phyloP scores from a whole-genome alignment of 192 early-diverging fungal species.

The Kappamyces sp. region DNA sequence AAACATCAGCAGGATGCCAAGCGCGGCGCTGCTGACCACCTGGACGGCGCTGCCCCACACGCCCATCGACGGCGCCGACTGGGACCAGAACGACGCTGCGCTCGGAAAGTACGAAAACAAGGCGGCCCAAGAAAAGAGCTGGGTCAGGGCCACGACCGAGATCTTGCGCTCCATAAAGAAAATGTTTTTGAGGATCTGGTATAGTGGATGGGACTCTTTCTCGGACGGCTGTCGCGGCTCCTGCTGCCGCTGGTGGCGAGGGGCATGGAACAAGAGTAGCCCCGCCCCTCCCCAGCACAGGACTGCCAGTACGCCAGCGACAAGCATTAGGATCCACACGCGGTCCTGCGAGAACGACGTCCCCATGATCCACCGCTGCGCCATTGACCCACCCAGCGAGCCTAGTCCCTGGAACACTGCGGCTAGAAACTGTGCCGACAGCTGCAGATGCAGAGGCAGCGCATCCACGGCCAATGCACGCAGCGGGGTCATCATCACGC shows the following conservation, averaged over 20 bases:
- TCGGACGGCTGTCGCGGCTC: too few relatives aligned
- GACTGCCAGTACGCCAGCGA: too few relatives aligned
- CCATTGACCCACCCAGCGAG: conserved; percentile 3
- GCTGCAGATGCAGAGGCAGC: conserved; percentile 15
- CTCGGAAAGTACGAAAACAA: conserved; percentile 22
- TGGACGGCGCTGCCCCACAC: background rate
- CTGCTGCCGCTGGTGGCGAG: too few relatives aligned
- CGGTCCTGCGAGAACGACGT: too few relatives aligned
- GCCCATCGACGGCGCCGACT: too few relatives aligned
- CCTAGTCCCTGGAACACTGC: conserved; percentile 21
- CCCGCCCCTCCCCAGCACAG: too few relatives aligned
- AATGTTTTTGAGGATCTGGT: conserved; percentile 2
- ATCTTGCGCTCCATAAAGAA: conserved; percentile 15
- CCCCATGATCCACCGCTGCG: too few relatives aligned
- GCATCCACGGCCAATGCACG: conserved; percentile 19
- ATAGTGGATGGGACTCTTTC: too few relatives aligned
- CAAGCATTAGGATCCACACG: too few relatives aligned
- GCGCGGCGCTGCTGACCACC: background rate
- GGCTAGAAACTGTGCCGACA: conserved; percentile 18
- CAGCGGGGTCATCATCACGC: conserved; percentile 25
- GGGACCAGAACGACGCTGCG: conserved; percentile 13
- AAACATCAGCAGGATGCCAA: background rate
- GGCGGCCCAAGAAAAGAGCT: conserved; percentile 25
- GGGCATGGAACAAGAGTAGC: too few relatives aligned
- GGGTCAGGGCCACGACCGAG: conserved; percentile 1